Conservation (phyloP, 192 early-diverging fungal genomes). For the Umbelopsis ramanniana region DNA sequence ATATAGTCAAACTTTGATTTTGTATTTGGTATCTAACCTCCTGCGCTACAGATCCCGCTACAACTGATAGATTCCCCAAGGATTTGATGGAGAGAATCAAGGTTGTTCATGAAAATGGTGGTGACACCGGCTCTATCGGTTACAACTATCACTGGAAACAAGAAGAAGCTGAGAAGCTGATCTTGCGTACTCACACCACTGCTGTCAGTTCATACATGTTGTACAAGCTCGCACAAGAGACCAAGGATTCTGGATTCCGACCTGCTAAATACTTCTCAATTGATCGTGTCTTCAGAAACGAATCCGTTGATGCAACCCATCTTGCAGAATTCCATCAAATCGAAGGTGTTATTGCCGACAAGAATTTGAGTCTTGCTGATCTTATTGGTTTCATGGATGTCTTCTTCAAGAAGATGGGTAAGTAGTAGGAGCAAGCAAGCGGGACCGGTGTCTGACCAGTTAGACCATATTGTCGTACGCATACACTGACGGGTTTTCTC, state of each 20-base stretch:
- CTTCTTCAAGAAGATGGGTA: constrained; percentile 98
- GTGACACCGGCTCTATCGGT: constrained; percentile 90
- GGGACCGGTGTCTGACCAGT: no score
- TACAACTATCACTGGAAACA: constrained; percentile 93
- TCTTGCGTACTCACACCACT: constrained; percentile 98
- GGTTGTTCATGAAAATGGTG: constrained; percentile 90
- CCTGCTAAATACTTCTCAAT: constrained; percentile 99
- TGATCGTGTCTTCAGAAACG: constrained; percentile 98
- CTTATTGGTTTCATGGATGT: constrained; percentile 95
- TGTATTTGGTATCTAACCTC: no score
- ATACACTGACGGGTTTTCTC: no score
- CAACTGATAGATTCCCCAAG: constrained; percentile 72
- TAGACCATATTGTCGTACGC: no score
- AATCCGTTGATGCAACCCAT: constrained; percentile 96
- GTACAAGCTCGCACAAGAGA: constrained; percentile 86
- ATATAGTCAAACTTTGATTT: no score
- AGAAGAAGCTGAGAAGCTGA: constrained; percentile 89
- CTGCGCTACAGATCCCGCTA: constrained; percentile 61
- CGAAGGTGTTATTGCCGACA: constrained; percentile 98
- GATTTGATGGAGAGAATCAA: constrained; percentile 94
- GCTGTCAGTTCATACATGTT: constrained; percentile 92
- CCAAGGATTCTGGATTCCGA: constrained; percentile 68
- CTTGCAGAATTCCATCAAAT: constrained; percentile 99
- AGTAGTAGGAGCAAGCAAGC: constrained; percentile 81
- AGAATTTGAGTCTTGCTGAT: constrained; percentile 92